A percentile compares a stretch with the other conserved stretches of the same genome.
phyloP scores from a whole-genome alignment of 2,329 filamentous ascomycete genomes.

The Pyrenochaeta sp. region DNA sequence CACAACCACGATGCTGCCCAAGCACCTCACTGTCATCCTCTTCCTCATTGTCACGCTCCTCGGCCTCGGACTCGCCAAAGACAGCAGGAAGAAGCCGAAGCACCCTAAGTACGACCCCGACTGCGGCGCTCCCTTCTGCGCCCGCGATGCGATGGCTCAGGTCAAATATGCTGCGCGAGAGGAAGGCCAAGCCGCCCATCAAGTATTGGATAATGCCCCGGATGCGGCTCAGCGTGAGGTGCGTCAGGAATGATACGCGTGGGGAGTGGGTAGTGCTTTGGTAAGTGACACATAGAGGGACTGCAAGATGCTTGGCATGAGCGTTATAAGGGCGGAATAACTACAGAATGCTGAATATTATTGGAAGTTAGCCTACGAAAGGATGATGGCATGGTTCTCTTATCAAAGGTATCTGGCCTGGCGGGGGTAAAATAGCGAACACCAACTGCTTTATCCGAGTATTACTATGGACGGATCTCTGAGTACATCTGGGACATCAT shows the following conservation, averaged over 20 bases:
- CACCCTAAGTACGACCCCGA: background rate
- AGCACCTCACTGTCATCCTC: background rate
- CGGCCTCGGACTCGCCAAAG: background rate
- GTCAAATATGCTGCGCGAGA: background rate
- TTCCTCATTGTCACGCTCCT: background rate
- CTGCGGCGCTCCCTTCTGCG: constrained; percentile 14
- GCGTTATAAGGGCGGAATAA: no score
- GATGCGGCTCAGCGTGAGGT: background rate
- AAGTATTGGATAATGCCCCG: background rate
- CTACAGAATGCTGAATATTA: background rate
- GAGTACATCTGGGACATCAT: no score
- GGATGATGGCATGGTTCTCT: no score
- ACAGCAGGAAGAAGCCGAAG: background rate
- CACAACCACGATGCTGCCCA: background rate
- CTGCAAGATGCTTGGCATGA: background rate
- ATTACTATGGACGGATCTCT: no score
- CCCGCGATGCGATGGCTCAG: background rate
- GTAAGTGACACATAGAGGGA: background rate
- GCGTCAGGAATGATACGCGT: background rate
- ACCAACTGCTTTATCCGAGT: no score
- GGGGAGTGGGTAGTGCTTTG: background rate
- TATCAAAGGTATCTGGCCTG: no score
- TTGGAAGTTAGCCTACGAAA: no score
- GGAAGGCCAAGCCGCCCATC: background rate
- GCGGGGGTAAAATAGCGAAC: no score